These are phyloP conservation scores for Neurospora sp. DNA, from an alignment of 495 filamentous ascomycete species.

Conservation along the genomic window DNA sequence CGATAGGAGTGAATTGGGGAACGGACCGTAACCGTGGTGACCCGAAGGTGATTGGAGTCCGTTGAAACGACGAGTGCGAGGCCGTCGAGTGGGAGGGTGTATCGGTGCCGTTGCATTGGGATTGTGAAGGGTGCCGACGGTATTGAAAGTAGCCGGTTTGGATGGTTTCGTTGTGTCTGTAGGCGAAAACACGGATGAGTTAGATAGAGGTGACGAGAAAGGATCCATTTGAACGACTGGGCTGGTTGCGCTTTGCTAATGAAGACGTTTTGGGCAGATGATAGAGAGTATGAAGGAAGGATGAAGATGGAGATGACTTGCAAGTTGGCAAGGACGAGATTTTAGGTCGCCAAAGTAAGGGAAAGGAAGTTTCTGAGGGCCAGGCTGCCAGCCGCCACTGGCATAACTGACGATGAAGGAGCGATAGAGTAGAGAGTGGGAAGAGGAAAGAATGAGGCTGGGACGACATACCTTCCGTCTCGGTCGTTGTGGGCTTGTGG, in stretches of 20 bases:
- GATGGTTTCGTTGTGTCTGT: slow-evolving; percentile 1
- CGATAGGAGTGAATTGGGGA: slow-evolving; percentile 11
- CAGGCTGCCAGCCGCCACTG: background rate
- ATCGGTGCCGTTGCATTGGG: slow-evolving; percentile 25
- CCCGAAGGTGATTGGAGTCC: slow-evolving; percentile 11
- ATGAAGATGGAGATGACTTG: background rate
- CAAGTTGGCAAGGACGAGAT: background rate
- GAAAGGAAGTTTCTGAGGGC: background rate
- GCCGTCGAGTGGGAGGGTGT: slow-evolving; percentile 35
- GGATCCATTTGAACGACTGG: slow-evolving; percentile 5
- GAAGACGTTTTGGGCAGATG: background rate
- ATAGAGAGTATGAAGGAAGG: background rate
- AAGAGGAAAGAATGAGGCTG: background rate
- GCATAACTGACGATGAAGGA: background rate
- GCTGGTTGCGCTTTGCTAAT: slow-evolving; percentile 4
- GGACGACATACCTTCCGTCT: background rate
- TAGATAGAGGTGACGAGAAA: background rate
- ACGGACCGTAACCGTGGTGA: slow-evolving; percentile 3
- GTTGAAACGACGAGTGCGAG: slow-evolving; percentile 22
- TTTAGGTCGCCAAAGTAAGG: background rate
- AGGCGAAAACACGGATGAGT: background rate
- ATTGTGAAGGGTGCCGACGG: slow-evolving; percentile 37
- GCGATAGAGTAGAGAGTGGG: background rate
- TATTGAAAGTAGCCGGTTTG: slow-evolving; percentile 29
- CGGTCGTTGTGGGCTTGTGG: background rate